A percentile compares a stretch with the other conserved stretches of the same genome.
Conservation (phyloP, 192 early-diverging fungal species). For the Linnemannia schmuckeri region DNA sequence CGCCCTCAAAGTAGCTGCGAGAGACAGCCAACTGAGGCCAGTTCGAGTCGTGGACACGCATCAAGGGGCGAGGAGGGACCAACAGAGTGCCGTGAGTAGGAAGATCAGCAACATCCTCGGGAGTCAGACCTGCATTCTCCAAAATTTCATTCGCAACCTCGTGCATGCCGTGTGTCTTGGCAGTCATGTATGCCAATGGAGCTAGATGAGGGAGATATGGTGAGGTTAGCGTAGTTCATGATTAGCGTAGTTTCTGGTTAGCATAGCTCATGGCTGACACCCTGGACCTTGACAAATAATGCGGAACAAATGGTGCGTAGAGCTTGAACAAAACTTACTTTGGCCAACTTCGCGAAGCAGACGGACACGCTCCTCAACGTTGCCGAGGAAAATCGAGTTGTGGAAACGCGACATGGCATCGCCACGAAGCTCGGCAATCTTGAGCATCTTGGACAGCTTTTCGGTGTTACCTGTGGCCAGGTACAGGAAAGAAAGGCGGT, state of each 20-base stretch:
- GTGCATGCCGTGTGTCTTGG: constrained; percentile 88
- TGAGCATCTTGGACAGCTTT: constrained; percentile 95
- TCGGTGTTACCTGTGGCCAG: constrained; percentile 91
- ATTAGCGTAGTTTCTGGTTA: neutral
- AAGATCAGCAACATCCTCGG: constrained; percentile 69
- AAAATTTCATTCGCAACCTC: constrained; percentile 91
- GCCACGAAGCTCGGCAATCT: constrained; percentile 89
- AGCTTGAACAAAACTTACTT: constrained; percentile 58
- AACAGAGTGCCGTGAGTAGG: constrained; percentile 66
- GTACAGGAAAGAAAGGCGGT: constrained; percentile 96
- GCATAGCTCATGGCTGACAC: neutral
- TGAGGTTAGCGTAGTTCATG: neutral
- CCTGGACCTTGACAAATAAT: neutral
- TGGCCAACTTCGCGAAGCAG: constrained; percentile 91
- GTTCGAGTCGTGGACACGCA: constrained; percentile 82
- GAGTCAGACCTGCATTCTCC: constrained; percentile 74
- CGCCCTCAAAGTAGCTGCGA: constrained; percentile 88
- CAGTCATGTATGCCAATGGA: constrained; percentile 93
- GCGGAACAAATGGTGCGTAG: neutral
- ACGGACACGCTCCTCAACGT: constrained; percentile 91
- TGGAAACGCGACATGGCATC: constrained; percentile 94
- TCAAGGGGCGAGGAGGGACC: constrained; percentile 78
- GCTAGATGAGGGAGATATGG: constrained; percentile 54
- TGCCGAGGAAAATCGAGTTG: constrained; percentile 91
- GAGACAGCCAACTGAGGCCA: constrained; percentile 93